Evolutionary conservation across 345 rosid genomes (phyloP), one percentile per base, ranked within the genome.

Genomic region (Brassica rapa): DNA sequence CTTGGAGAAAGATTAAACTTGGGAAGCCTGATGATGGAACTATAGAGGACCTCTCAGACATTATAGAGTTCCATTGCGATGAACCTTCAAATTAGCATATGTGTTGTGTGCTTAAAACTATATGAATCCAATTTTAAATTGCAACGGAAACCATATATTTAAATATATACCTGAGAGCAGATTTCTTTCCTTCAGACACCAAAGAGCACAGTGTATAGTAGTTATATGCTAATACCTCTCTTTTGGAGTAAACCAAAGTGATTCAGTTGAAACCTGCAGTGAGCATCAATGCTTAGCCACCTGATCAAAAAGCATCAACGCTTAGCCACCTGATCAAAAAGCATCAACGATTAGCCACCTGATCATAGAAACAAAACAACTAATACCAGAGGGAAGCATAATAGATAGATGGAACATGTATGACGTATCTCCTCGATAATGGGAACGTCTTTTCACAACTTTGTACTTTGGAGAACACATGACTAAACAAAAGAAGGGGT

Each of bases 401-500:
- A 25, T 25, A 25, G 29, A 25, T 25, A 25, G 29, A 25, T 25
- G 29, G 29, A 25, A 25, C 29, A 25, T 25, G 2, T 25, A 25
- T 25, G 46, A 2, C 12, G 12, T 39, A 9, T 9, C 46, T 35
- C 41, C 10, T 35, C 8, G 14, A 39, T 39, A 39, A 39, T 39
- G 46, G 46, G 14, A 39, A 39, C 12, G 12, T 39, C 46, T 39
- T 39, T 2, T 39, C 46, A 39, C 4, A 39, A 39, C 46, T 39
- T 39, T 39, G 46, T 39, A 39, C 46, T 39, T 39, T 39, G 12
- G 4, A 9, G 12, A 39, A 39, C 39, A 73, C 35, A 79, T 67
- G 33, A 60, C 64, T 73, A 67, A 59, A 66, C 55, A 43, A 66
- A 66, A 60, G 12, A 39, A 66, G n/a, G 62, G 41, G 8, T 10